A percentile compares a stretch with the other conserved stretches of the same genome.
phyloP scores from a whole-genome alignment of 176 grass and related monocot species.

The Canna indica region DNA sequence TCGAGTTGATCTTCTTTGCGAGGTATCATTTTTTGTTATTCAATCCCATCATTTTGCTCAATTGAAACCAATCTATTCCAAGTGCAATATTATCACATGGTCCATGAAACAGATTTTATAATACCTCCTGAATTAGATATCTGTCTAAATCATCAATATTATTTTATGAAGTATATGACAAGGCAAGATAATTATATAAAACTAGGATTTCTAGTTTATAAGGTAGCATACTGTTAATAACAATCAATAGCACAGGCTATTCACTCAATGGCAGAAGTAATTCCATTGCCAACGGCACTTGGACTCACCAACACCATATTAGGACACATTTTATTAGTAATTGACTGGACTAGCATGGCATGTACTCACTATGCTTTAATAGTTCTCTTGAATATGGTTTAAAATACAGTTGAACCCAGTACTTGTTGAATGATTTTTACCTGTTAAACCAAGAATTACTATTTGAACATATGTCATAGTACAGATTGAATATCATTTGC shows the following conservation, averaged over 20 bases:
- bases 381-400: background rate
- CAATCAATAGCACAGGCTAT: no score
- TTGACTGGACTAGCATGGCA: no score
- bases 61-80: background rate
- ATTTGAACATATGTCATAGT: background rate
- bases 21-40: constrained; percentile 22
- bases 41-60: background rate
- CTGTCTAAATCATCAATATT: background rate
- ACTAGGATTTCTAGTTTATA: no score
- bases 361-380: background rate
- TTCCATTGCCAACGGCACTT: no score
- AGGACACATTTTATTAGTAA: no score
- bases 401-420: background rate
- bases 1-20: constrained; percentile 49
- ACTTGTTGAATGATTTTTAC: background rate
- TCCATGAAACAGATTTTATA: no score
- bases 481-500: background rate
- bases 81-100: background rate
- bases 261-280: no score
- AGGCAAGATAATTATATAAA: no score
- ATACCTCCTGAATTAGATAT: background rate
- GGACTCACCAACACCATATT: no score
- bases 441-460: background rate
- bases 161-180: background rate
- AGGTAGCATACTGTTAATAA: no score